These are phyloP conservation scores for Fraxinus americana DNA, from an alignment of 257 asterid species.

Conservation along the genomic window DNA sequence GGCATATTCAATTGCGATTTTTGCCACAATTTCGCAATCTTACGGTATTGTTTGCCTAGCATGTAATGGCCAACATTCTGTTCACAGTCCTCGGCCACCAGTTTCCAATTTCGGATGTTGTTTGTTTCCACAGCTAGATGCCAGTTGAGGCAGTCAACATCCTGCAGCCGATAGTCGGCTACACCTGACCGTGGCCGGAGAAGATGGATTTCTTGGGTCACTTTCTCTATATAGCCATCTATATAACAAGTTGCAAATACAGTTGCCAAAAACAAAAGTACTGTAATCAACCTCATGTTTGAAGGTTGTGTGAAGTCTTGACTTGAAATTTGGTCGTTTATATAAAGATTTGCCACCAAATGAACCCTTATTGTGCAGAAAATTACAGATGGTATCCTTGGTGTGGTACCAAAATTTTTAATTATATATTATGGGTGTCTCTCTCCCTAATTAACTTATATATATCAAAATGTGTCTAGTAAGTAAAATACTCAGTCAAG, in stretches of 20 bases:
- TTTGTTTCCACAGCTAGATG: conserved; percentile 59
- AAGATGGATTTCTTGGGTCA: conserved; percentile 31
- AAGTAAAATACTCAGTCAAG: too few species aligned
- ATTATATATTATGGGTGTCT: neutral
- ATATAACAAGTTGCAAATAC: conserved; percentile 23
- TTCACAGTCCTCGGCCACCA: conserved; percentile 44
- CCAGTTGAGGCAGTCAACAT: conserved; percentile 58
- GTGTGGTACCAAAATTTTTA: neutral
- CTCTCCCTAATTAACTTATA: too few species aligned
- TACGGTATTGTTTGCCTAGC: conserved; percentile 48
- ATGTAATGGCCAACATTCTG: conserved; percentile 51
- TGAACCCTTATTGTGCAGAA: neutral
- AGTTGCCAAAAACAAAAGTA: conserved; percentile 17
- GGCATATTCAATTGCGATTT: conserved; percentile 43
- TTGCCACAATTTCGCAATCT: conserved; percentile 49
- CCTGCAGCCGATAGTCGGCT: conserved; percentile 24
- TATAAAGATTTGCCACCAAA: neutral
- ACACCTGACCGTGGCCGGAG: conserved; percentile 40
- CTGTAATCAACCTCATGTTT: conserved; percentile 7
- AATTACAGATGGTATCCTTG: neutral
- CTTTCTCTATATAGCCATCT: neutral
- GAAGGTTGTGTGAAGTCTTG: neutral
- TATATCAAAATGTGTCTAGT: too few species aligned
- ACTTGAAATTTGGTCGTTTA: conserved; percentile 1
- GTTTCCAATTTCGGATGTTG: conserved; percentile 41